Evolutionary conservation across 371 early-diverging fungal species (phyloP).

Genomic region (Capniomyces stellatus): DNA sequence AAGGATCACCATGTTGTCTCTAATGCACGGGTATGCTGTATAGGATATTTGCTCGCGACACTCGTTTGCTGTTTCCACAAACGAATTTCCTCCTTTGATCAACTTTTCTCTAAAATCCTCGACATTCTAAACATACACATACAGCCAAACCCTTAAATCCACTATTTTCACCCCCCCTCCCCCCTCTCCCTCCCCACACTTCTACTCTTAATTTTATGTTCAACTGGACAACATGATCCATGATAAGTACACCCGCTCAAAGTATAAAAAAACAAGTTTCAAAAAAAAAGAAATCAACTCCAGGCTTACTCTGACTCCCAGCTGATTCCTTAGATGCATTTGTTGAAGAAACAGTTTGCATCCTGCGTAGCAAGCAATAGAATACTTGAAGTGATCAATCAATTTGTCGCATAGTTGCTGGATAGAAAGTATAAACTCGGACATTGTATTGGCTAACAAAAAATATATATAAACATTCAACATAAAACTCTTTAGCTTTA

Average conservation of each 20-base stretch:
- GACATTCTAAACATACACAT: no score
- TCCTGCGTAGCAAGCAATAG: constrained; percentile 64
- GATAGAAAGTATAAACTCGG: constrained; percentile 65
- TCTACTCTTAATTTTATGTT: no score
- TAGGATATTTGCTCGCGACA: constrained; percentile 61
- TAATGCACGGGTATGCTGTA: constrained; percentile 70
- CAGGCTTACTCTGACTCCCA: no score
- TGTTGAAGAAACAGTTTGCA: constrained; percentile 74
- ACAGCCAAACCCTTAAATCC: no score
- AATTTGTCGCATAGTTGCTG: constrained; percentile 38
- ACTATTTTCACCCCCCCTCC: no score
- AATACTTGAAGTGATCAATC: constrained; percentile 24
- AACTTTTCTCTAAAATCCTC: constrained; percentile 62
- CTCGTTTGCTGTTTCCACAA: constrained; percentile 49
- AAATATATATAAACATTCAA: not conserved
- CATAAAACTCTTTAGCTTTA: not conserved
- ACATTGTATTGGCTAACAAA: constrained; percentile 51
- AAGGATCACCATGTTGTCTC: constrained; percentile 59
- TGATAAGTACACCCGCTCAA: no score
- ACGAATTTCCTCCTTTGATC: constrained; percentile 45
- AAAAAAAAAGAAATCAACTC: no score
- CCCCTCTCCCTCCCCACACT: no score
- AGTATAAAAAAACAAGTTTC: no score
- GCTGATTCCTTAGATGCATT: constrained; percentile 48
- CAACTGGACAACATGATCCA: no score